Evolutionary conservation across 805 yeast species (phyloP), one percentile per base, ranked within the genome.

Genomic region (Torulaspora maleeae): DNA sequence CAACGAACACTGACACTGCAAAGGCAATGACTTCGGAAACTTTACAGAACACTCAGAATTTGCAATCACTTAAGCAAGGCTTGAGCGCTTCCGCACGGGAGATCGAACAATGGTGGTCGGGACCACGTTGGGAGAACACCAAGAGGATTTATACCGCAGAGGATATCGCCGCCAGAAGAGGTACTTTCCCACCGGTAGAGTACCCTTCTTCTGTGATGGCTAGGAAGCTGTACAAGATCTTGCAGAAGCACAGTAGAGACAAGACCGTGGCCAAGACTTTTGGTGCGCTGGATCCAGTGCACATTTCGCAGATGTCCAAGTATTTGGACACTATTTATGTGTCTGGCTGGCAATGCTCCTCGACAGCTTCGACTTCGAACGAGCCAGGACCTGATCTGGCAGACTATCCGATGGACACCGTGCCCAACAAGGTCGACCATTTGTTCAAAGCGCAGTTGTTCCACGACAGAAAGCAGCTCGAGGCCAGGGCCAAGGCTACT

Each of bases 371-470:
- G 13, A 86, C 96, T 34, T 86, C 96, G 33, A 91, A 91, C 67
- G 98, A 91, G 73, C 99, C 98, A 28, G 87, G 95, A 34, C 98
- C 98, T 47, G 99, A 91, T 75, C 78, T 91, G 63, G 99, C 99
- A 43, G 99, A 91, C 71, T 91, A 91, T 70, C 99, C 99, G 48
- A 85, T 85, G 86, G 97, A 91, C 70, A 91, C 99, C 25, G 99
- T 91, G 51, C 99, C 99, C 63, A 90, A 90, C 77, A 91, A 91
- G 77, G 96, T 89, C 56, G 95, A 91, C 70, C 98, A 91, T 67
- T 76, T 91, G 64, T 91, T 91, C 80, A 89, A 87, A 65, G 98
- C 97, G 38, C 98, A 91, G 73, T 75, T 86, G 51, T 91, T 91
- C 80, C 99, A 91, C 67, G 97, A 91, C 77, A 80, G 96, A 71